Evolutionary conservation across 179 eudicot genomes (phyloP).

Genomic region (Camellia oleifera): DNA sequence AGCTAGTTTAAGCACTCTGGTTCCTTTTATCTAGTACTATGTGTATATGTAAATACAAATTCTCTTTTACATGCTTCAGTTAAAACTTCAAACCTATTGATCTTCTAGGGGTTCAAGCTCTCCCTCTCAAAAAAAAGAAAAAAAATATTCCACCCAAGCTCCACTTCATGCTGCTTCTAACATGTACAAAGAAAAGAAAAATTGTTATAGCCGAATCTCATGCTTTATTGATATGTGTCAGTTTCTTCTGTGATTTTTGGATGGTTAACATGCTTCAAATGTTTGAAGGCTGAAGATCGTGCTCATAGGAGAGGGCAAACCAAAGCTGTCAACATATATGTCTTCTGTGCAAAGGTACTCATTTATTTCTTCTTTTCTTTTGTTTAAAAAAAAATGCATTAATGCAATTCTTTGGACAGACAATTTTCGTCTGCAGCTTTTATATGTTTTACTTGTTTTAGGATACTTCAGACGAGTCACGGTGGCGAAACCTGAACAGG

Average conservation of each 20-base stretch:
- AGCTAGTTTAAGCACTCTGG: slow-evolving; percentile 10
- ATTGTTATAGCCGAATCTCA: neutral
- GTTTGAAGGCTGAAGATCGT: slow-evolving; percentile 88
- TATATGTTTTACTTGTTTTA: slow-evolving; percentile 27
- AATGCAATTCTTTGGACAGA: slow-evolving; percentile 8
- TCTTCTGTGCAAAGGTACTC: slow-evolving; percentile 90
- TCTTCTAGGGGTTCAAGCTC: neutral
- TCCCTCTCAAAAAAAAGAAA: neutral
- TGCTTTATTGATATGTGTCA: neutral
- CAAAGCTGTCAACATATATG: slow-evolving; percentile 83
- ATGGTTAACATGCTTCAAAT: slow-evolving; percentile 15
- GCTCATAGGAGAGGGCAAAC: slow-evolving; percentile 97
- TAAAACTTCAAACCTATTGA: neutral
- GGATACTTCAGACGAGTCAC: slow-evolving; percentile 85
- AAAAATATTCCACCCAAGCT: neutral
- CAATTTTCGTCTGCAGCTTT: neutral
- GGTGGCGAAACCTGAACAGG: slow-evolving; percentile 72
- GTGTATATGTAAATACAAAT: neutral
- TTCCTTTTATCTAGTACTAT: neutral
- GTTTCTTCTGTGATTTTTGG: slow-evolving; percentile 1
- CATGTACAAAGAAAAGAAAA: neutral
- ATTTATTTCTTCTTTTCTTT: neutral
- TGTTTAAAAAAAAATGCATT: neutral
- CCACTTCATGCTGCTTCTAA: neutral
- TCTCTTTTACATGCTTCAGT: neutral